phyloP scores from a whole-genome alignment of 768 basidiomycete genomes.

The Suillus spraguei region DNA sequence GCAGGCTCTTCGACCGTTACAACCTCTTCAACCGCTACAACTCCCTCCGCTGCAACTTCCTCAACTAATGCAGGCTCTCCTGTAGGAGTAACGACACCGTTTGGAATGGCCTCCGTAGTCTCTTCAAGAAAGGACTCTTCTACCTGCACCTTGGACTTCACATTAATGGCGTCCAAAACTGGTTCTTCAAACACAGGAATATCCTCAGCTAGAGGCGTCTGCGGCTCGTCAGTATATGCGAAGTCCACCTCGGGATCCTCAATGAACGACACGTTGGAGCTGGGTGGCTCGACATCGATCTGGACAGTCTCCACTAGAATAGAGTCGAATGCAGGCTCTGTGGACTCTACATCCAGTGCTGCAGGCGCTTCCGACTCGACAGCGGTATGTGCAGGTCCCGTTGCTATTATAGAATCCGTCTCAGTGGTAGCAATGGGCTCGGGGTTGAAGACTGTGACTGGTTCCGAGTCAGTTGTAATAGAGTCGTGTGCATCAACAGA shows the following conservation, averaged over 20 bases:
- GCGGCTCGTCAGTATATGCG: neutral
- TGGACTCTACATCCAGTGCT: neutral
- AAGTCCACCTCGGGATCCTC: slow-evolving; percentile 11
- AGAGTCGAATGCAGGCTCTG: neutral
- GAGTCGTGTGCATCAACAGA: neutral
- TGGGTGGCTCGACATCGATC: slow-evolving; percentile 12
- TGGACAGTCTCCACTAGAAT: neutral
- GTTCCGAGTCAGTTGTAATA: neutral
- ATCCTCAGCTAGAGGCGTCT: slow-evolving; percentile 1
- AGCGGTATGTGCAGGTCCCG: neutral
- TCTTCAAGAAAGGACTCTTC: neutral
- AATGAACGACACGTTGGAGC: slow-evolving; percentile 4
- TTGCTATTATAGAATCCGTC: neutral
- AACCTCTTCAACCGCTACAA: neutral
- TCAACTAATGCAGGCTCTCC: neutral
- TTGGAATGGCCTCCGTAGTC: neutral
- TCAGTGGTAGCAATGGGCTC: slow-evolving; percentile 4
- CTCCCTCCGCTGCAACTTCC: neutral
- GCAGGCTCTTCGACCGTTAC: neutral
- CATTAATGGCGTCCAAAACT: neutral
- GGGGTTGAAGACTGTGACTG: neutral
- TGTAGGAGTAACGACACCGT: neutral
- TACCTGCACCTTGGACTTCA: neutral
- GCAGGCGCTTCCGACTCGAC: neutral
- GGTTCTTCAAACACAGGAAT: neutral